Conservation (phyloP, 345 rosid species). For the Murraya paniculata region DNA sequence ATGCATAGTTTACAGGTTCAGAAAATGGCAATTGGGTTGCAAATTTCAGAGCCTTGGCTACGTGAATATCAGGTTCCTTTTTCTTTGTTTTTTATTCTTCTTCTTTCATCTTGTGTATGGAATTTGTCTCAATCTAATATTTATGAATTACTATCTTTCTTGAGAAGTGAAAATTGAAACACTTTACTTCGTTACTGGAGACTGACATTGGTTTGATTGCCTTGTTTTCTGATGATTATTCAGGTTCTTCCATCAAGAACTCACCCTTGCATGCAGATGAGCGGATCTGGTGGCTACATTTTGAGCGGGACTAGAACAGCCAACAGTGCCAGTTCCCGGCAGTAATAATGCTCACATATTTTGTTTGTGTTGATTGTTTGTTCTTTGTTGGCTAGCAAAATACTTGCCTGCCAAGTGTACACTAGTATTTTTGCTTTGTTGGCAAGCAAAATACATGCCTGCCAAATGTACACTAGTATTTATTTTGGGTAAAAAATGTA, state of each 20-base stretch:
- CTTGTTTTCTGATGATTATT: neutral
- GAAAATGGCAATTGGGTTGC: constrained; percentile 81
- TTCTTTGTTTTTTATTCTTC: neutral
- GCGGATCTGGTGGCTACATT: constrained; percentile 76
- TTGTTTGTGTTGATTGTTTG: neutral
- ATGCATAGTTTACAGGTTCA: constrained; percentile 81
- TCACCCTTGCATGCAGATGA: constrained; percentile 95
- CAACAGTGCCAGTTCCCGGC: constrained; percentile 4
- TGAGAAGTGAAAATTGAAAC: neutral
- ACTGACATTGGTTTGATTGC: neutral
- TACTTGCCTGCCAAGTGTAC: neutral
- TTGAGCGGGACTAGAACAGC: constrained; percentile 69
- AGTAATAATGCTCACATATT: neutral
- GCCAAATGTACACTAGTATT: neutral
- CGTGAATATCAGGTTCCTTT: constrained; percentile 73
- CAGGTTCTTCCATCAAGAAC: constrained; percentile 94
- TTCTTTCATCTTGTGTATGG: neutral
- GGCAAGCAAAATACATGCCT: neutral
- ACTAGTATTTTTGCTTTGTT: neutral
- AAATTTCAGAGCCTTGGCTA: constrained; percentile 94
- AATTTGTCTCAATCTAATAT: neutral
- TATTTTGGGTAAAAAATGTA: neutral
- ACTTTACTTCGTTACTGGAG: neutral
- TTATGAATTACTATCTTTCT: neutral
- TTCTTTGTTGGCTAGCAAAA: neutral